Evolutionary conservation across 2,329 filamentous ascomycete species (phyloP).

Genomic region (Ascochyta fabae): DNA sequence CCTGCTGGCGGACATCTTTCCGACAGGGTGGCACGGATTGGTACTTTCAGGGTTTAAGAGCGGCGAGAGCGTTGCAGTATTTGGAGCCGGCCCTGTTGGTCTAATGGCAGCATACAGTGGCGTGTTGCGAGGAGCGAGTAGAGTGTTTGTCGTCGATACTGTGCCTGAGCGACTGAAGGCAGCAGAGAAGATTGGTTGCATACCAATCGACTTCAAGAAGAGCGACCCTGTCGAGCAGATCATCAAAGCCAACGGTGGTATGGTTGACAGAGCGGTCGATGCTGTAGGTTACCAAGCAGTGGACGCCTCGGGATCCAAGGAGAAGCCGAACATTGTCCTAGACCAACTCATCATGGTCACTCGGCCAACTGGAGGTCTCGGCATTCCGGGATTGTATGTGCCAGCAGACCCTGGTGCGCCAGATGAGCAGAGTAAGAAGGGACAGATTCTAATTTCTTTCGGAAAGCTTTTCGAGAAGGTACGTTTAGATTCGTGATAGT

Average conservation of each 20-base stretch:
- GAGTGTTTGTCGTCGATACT: constrained; percentile 68
- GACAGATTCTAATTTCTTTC: constrained; percentile 69
- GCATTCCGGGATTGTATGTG: constrained; percentile 64
- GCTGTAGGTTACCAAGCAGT: constrained; percentile 71
- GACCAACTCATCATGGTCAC: constrained; percentile 70
- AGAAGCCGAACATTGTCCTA: constrained; percentile 68
- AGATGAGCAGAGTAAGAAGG: constrained; percentile 66
- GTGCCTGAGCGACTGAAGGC: constrained; percentile 65
- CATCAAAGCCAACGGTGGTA: constrained; percentile 62
- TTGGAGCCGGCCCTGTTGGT: constrained; percentile 68
- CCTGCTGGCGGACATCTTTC: constrained; percentile 58
- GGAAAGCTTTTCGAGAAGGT: constrained; percentile 74
- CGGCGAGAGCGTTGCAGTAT: constrained; percentile 69
- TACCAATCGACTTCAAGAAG: constrained; percentile 66
- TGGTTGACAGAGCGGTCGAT: constrained; percentile 70
- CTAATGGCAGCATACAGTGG: constrained; percentile 71
- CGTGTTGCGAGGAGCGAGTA: constrained; percentile 64
- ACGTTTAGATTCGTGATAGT: constrained; percentile 10
- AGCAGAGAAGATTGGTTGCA: constrained; percentile 67
- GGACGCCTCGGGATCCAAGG: constrained; percentile 59
- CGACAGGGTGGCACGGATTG: constrained; percentile 64
- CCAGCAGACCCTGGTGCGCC: constrained; percentile 67
- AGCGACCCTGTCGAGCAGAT: constrained; percentile 67
- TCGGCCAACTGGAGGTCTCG: constrained; percentile 65
- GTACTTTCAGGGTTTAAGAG: constrained; percentile 64